phyloP scores from a whole-genome alignment of 2,329 filamentous ascomycete species.

The Rutstroemia sp. region DNA sequence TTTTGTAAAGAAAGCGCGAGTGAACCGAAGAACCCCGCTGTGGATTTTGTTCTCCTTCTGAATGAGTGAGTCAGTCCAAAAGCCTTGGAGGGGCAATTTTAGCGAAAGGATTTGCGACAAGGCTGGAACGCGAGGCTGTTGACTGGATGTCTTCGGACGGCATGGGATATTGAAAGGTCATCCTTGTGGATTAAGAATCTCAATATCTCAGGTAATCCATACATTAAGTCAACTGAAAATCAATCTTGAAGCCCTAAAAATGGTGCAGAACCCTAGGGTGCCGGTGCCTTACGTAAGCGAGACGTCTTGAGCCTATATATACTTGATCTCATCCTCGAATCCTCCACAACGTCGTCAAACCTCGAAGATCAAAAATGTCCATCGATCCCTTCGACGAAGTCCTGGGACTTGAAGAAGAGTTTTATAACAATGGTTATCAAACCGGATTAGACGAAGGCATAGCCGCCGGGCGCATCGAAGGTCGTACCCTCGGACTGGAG shows the following conservation, averaged over 20 bases:
- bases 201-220: background rate
- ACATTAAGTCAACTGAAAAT: background rate
- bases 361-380: constrained; percentile 16
- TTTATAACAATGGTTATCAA: constrained; percentile 76
- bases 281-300: background rate
- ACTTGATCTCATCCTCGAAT: no score
- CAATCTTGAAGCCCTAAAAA: no score
- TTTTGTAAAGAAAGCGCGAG: background rate
- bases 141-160: background rate
- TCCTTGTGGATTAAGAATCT: background rate
- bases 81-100: constrained; percentile 8
- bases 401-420: constrained; percentile 56
- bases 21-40: constrained; percentile 4
- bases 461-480: constrained; percentile 75
- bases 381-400: constrained; percentile 32
- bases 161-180: background rate
- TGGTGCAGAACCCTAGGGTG: no score
- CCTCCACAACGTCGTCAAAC: background rate
- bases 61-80: constrained; percentile 5
- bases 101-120: background rate
- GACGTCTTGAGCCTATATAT: background rate
- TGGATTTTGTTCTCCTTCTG: constrained; percentile 2
- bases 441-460: constrained; percentile 70
- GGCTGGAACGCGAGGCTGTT: background rate
- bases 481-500: constrained; percentile 81